These are phyloP conservation scores for Nakaseomyces uthaithaninus DNA, from an alignment of 1,139 yeast species.

Conservation along the genomic window DNA sequence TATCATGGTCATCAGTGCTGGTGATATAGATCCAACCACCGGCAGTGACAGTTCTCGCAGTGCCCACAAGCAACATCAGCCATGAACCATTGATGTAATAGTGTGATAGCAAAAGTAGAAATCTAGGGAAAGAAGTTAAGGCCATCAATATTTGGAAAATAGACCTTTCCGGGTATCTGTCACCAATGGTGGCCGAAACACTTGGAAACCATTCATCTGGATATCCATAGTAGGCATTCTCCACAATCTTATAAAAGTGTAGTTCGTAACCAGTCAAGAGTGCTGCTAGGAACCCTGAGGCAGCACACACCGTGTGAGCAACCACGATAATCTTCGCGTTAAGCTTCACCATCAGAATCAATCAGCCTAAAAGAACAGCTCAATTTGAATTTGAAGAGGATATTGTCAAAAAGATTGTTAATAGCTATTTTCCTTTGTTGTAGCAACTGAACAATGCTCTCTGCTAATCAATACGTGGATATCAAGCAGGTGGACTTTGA, in stretches of 20 bases:
- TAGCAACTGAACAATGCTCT: no score
- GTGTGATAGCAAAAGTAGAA: conserved; percentile 57
- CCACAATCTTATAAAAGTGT: conserved; percentile 80
- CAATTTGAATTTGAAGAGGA: no score
- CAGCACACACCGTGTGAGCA: conserved; percentile 65
- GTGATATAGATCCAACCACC: conserved; percentile 99
- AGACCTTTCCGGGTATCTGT: conserved; percentile 90
- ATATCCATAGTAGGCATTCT: conserved; percentile 77
- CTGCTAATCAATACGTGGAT: no score
- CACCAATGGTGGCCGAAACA: conserved; percentile 95
- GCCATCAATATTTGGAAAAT: conserved; percentile 78
- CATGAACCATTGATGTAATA: conserved; percentile 35
- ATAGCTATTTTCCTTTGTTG: no score
- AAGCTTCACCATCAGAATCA: conserved; percentile 26
- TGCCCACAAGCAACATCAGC: conserved; percentile 43
- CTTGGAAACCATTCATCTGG: conserved; percentile 99
- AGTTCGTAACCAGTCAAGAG: conserved; percentile 61
- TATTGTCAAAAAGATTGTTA: no score
- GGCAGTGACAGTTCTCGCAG: conserved; percentile 80
- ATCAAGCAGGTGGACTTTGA: no score
- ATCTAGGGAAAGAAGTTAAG: conserved; percentile 78
- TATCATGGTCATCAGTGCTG: conserved; percentile 93
- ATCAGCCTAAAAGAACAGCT: no score
- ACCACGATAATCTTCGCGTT: conserved; percentile 61
- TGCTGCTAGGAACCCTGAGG: conserved; percentile 66